phyloP scores from a whole-genome alignment of 2,329 filamentous ascomycete species.

The Claviceps pusilla region DNA sequence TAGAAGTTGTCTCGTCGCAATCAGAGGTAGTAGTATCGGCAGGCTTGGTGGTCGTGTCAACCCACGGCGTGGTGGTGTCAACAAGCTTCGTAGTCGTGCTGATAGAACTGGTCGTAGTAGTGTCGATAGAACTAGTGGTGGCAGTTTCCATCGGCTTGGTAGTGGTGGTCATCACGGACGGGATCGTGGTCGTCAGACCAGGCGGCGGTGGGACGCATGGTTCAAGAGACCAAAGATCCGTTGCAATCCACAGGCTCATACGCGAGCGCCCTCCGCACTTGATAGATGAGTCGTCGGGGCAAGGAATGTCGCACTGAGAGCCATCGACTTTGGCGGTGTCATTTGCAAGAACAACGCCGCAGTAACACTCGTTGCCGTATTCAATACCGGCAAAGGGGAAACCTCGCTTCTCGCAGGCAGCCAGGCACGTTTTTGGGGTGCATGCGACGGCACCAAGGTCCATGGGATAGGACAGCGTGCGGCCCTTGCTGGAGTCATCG shows the following conservation, averaged over 20 bases:
- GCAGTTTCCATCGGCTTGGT: background rate
- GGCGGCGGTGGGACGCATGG: constrained; percentile 29
- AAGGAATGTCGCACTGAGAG: constrained; percentile 33
- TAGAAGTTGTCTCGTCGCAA: background rate
- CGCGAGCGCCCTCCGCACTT: constrained; percentile 29
- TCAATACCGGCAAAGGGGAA: constrained; percentile 35
- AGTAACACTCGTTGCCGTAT: constrained; percentile 31
- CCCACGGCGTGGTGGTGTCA: constrained; percentile 5
- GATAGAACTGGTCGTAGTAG: constrained; percentile 5
- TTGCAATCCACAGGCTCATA: constrained; percentile 32
- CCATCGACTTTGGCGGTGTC: constrained; percentile 22
- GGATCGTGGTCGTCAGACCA: constrained; percentile 14
- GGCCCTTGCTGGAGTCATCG: constrained; percentile 26
- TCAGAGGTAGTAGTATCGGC: background rate
- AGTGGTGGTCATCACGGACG: constrained; percentile 6
- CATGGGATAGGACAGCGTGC: constrained; percentile 30
- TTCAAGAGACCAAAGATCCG: constrained; percentile 33
- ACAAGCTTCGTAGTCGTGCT: constrained; percentile 4
- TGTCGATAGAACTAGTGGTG: constrained; percentile 4
- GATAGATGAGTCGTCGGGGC: constrained; percentile 29
- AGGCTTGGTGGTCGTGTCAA: constrained; percentile 3
- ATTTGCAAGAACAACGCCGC: constrained; percentile 38
- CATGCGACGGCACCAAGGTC: constrained; percentile 20
- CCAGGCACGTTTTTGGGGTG: constrained; percentile 28
- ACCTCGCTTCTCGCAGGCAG: constrained; percentile 26